These are phyloP conservation scores for Didymella exigua DNA, from an alignment of 2,329 filamentous ascomycete species.

Conservation along the genomic window DNA sequence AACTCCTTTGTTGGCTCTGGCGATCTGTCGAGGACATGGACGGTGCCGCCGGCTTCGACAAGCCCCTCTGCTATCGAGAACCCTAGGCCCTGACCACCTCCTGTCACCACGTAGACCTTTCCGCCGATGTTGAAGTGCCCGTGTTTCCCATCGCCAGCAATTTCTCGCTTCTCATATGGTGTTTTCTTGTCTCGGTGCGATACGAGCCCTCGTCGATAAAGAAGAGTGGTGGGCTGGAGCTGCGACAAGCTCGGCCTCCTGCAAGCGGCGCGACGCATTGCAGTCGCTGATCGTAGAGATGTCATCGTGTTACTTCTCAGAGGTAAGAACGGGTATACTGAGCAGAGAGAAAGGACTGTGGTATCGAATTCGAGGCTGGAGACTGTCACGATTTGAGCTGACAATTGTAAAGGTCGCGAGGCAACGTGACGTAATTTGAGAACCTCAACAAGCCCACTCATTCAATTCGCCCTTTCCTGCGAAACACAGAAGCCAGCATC, in stretches of 20 bases:
- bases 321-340: background rate
- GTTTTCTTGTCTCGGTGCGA: constrained; percentile 20
- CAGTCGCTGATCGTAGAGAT: background rate
- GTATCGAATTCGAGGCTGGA: background rate
- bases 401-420: background rate
- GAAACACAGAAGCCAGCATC: constrained; percentile 6
- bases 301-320: background rate
- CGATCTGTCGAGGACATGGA: constrained; percentile 69
- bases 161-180: constrained; percentile 28
- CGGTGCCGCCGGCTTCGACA: constrained; percentile 74
- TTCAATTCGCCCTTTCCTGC: background rate
- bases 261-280: background rate
- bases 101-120: constrained; percentile 59
- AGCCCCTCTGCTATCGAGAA: constrained; percentile 73
- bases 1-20: constrained; percentile 65
- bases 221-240: constrained; percentile 6
- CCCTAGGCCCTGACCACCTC: constrained; percentile 70
- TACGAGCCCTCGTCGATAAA: constrained; percentile 15
- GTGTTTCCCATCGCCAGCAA: constrained; percentile 24
- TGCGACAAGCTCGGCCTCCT: background rate
- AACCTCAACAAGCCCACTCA: background rate
- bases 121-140: constrained; percentile 39
- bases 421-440: constrained; percentile 1
- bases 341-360: background rate
- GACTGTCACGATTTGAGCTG: background rate